Percentiles rank a stretch among this genome's conserved stretches.
These are phyloP conservation scores for Apiospora kogelbergensis DNA, from an alignment of 2,329 filamentous ascomycete genomes.

Conservation along the genomic window DNA sequence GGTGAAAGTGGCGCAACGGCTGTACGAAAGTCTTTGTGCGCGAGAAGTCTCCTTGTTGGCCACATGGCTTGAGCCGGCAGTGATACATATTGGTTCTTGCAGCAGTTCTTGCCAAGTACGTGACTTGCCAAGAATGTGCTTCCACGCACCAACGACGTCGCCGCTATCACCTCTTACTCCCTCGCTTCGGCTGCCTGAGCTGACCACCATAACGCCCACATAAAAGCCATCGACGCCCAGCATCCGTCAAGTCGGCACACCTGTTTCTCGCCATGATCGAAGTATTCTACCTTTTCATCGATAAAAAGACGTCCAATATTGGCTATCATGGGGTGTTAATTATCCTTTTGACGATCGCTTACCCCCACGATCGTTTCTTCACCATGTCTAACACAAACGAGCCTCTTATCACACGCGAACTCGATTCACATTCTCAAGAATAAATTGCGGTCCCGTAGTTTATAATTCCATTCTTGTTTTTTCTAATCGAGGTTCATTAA, in stretches of 20 bases:
- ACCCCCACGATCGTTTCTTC: not conserved
- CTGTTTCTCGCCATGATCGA: not conserved
- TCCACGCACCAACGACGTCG: too few relatives aligned
- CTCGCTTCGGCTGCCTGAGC: not conserved
- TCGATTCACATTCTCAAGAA: not conserved
- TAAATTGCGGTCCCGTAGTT: not conserved
- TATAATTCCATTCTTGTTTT: not conserved
- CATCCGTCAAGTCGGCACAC: too few relatives aligned
- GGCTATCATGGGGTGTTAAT: not conserved
- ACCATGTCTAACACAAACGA: not conserved
- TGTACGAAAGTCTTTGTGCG: too few relatives aligned
- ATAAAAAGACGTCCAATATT: not conserved
- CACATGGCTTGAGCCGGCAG: too few relatives aligned
- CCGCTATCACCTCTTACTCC: not conserved
- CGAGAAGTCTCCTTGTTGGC: too few relatives aligned
- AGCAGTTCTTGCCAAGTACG: too few relatives aligned
- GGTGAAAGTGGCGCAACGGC: too few relatives aligned
- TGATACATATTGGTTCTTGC: too few relatives aligned
- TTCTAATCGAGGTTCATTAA: not conserved
- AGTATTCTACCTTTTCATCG: not conserved
- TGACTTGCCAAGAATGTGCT: too few relatives aligned
- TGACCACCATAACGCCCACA: too few relatives aligned
- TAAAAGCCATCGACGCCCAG: too few relatives aligned
- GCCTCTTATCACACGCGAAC: not conserved
- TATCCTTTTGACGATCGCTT: not conserved